Conservation (phyloP, 805 yeast species). For the Yarrowia phangngaensis region DNA sequence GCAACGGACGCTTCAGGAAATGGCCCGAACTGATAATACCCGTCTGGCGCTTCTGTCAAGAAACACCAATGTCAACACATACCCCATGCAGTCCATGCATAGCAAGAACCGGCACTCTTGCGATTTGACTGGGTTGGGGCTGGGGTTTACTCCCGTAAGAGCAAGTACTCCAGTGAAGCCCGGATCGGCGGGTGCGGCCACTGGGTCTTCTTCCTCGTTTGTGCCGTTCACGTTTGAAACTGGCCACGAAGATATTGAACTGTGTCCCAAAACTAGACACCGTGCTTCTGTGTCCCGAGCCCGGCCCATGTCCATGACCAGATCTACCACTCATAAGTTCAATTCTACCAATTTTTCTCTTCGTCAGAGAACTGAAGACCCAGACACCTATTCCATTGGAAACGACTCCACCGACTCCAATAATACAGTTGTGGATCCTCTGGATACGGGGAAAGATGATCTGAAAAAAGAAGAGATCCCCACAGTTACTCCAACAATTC, state of each 20-base stretch:
- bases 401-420: constrained; percentile 7
- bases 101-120: constrained; percentile 13
- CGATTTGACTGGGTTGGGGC: constrained; percentile 10
- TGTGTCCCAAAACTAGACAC: constrained; percentile 6
- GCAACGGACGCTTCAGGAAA: constrained; percentile 24
- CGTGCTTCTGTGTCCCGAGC: constrained; percentile 6
- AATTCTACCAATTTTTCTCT: constrained; percentile 14
- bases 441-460: constrained; percentile 1
- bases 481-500: constrained; percentile 6
- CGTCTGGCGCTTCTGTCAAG: constrained; percentile 14
- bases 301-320: constrained; percentile 13
- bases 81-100: constrained; percentile 14
- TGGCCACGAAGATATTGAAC: background rate
- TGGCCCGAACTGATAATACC: constrained; percentile 25
- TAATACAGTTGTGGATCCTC: constrained; percentile 12
- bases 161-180: constrained; percentile 7
- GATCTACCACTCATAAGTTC: constrained; percentile 17
- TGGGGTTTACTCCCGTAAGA: constrained; percentile 1
- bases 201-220: too few relatives aligned
- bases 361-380: constrained; percentile 5
- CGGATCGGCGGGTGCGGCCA: too few relatives aligned
- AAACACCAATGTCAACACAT: constrained; percentile 6
- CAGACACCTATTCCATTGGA: constrained; percentile 1
- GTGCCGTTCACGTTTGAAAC: constrained; percentile 19
- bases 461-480: background rate